phyloP scores from a whole-genome alignment of 2,329 filamentous ascomycete genomes.

The Exophiala mesophila region DNA sequence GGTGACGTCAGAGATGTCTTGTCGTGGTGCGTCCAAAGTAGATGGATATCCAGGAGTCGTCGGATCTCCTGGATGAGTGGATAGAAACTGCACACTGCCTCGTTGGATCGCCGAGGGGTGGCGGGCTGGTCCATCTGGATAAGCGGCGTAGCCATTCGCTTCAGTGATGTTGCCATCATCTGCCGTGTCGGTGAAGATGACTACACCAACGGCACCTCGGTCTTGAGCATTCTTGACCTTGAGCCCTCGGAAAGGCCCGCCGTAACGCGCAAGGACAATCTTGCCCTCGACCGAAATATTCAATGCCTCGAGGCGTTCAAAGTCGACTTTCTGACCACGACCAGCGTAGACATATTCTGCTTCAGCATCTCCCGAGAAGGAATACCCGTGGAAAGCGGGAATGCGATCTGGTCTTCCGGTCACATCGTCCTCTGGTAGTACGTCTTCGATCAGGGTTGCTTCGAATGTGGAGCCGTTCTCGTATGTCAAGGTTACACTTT shows the following conservation, averaged over 20 bases:
- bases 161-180: slow-evolving; percentile 46
- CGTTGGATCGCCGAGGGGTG: slow-evolving; percentile 44
- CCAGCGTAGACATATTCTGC: slow-evolving; percentile 47
- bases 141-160: slow-evolving; percentile 42
- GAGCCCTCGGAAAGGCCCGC: slow-evolving; percentile 42
- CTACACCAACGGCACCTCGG: slow-evolving; percentile 40
- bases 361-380: slow-evolving; percentile 41
- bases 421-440: slow-evolving; percentile 25
- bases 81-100: slow-evolving; percentile 39
- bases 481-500: slow-evolving; percentile 24
- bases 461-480: slow-evolving; percentile 25
- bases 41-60: slow-evolving; percentile 33
- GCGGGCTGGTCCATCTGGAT: slow-evolving; percentile 40
- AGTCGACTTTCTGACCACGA: slow-evolving; percentile 40
- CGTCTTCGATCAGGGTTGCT: slow-evolving; percentile 25
- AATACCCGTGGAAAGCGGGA: slow-evolving; percentile 47
- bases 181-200: slow-evolving; percentile 44
- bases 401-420: slow-evolving; percentile 33
- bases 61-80: slow-evolving; percentile 28
- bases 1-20: slow-evolving; percentile 27
- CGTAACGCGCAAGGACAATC: slow-evolving; percentile 45
- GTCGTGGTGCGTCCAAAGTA: slow-evolving; percentile 27
- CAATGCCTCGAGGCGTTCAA: slow-evolving; percentile 38
- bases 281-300: slow-evolving; percentile 44
- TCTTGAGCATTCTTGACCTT: slow-evolving; percentile 47